Evolutionary conservation across 495 filamentous ascomycete genomes (phyloP).

Genomic region (Daldinia concentrica): DNA sequence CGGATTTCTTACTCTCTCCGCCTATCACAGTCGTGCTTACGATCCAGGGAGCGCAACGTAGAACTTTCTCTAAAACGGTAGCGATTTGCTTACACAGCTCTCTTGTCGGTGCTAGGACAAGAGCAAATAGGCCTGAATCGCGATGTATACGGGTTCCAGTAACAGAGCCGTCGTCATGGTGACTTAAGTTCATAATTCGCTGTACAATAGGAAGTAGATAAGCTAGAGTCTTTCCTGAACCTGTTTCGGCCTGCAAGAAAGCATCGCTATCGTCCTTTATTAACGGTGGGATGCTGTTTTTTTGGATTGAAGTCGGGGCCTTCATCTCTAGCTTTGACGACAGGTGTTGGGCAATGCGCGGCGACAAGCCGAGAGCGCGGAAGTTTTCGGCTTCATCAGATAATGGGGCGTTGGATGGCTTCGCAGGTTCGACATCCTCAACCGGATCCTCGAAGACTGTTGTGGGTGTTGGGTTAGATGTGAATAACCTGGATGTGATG

Average conservation of each 20-base stretch:
- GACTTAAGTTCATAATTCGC: slow-evolving; percentile 79
- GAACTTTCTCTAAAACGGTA: slow-evolving; percentile 78
- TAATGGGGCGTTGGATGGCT: slow-evolving; percentile 97
- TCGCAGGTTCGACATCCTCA: slow-evolving; percentile 61
- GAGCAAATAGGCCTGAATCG: slow-evolving; percentile 89
- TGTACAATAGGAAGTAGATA: slow-evolving; percentile 93
- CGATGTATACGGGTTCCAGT: slow-evolving; percentile 68
- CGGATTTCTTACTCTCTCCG: slow-evolving; percentile 96
- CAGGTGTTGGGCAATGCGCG: slow-evolving; percentile 80
- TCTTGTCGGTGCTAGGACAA: slow-evolving; percentile 89
- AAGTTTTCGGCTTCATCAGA: slow-evolving; percentile 84
- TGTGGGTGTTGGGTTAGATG: slow-evolving; percentile 78
- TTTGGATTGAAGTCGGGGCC: slow-evolving; percentile 94
- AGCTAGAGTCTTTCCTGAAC: slow-evolving; percentile 95
- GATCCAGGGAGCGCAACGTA: slow-evolving; percentile 86
- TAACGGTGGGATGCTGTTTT: slow-evolving; percentile 79
- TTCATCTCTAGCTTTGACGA: slow-evolving; percentile 87
- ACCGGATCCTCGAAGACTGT: slow-evolving; percentile 59
- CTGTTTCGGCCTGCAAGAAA: slow-evolving; percentile 96
- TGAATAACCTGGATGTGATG: slow-evolving; percentile 89
- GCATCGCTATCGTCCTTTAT: slow-evolving; percentile 87
- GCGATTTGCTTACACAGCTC: slow-evolving; percentile 95
- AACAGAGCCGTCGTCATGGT: slow-evolving; percentile 55
- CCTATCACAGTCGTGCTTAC: slow-evolving; percentile 92
- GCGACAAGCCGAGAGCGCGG: slow-evolving; percentile 79